Conservation (phyloP, 169 alveolate genomes). For the Blepharisma undulans region DNA sequence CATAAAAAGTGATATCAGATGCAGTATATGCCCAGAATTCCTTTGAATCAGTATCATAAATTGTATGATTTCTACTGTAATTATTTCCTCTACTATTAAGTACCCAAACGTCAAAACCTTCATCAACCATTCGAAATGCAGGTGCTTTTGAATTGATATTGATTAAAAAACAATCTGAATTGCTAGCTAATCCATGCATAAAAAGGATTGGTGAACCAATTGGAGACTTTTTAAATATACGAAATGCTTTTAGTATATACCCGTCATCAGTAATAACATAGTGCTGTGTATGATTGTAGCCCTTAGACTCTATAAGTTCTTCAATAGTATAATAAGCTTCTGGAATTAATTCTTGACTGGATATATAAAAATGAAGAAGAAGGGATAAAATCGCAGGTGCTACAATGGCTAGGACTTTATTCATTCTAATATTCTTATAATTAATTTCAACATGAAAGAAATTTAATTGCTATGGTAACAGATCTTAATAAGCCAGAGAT, state of each 20-base stretch:
- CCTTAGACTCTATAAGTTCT: neutral
- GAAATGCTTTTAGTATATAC: constrained; percentile 59
- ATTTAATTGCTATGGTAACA: neutral
- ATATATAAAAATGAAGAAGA: neutral
- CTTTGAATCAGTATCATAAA: constrained; percentile 40
- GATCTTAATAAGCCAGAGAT: neutral
- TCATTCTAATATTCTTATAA: neutral
- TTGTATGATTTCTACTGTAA: constrained; percentile 59
- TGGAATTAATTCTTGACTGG: neutral
- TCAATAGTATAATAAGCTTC: neutral
- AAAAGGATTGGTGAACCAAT: constrained; percentile 51
- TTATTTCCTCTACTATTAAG: constrained; percentile 74
- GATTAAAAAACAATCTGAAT: constrained; percentile 66
- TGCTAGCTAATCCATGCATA: constrained; percentile 65
- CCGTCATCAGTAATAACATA: constrained; percentile 61
- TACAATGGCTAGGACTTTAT: neutral
- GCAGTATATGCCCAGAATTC: constrained; percentile 50
- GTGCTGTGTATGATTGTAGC: neutral
- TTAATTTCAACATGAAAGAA: neutral
- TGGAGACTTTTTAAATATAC: constrained; percentile 60
- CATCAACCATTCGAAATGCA: constrained; percentile 58
- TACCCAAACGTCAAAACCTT: constrained; percentile 78
- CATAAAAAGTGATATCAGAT: constrained; percentile 55
- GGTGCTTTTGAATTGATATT: constrained; percentile 42
- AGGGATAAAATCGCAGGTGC: neutral